Evolutionary conservation across 192 early-diverging fungal species (phyloP).

Genomic region (Piromyces finnis): DNA sequence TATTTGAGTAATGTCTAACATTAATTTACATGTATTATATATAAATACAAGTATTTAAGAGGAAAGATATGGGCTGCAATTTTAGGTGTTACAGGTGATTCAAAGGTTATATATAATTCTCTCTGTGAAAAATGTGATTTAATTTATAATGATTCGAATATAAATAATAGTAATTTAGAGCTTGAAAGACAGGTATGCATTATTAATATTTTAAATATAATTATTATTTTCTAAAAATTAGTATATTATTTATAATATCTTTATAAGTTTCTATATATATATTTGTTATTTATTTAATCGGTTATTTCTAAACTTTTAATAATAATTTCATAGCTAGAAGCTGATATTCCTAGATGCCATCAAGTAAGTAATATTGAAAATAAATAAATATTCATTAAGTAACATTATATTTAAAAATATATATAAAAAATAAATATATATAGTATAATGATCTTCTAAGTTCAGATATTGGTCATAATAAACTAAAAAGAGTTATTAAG

Average conservation of each 20-base stretch:
- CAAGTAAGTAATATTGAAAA: no score
- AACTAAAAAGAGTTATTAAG: neutral
- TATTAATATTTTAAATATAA: no score
- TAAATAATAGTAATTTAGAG: neutral
- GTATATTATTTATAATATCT: no score
- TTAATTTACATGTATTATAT: no score
- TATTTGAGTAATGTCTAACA: no score
- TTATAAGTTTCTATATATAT: no score
- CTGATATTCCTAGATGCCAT: neutral
- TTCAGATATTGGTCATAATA: neutral
- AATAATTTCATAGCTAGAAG: neutral
- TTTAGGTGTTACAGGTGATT: neutral
- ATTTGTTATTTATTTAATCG: neutral
- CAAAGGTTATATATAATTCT: neutral
- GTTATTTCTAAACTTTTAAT: neutral
- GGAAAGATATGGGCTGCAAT: neutral
- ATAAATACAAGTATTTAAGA: neutral
- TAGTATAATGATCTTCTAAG: neutral
- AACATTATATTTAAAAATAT: no score
- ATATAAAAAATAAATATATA: no score
- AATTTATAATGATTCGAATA: neutral
- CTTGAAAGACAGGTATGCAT: neutral
- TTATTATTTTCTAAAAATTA: no score
- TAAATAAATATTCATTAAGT: no score
- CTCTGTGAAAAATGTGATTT: neutral